Conservation (phyloP, 495 filamentous ascomycete genomes). For the Apiosordaria backusii region DNA sequence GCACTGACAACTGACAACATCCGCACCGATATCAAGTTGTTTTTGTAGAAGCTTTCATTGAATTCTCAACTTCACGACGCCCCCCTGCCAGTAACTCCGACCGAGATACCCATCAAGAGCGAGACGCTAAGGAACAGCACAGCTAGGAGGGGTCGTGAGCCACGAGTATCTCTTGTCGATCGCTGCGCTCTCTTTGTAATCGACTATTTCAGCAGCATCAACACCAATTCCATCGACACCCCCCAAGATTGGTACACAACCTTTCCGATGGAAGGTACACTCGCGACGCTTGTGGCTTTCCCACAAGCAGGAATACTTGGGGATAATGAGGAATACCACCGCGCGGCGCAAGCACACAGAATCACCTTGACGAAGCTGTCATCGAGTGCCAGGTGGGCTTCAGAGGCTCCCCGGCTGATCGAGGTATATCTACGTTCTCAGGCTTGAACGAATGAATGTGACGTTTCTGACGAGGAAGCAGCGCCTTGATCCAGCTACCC, state of each 20-base stretch:
- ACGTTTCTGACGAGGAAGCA: constrained; percentile 8
- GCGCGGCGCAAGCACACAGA: constrained; percentile 29
- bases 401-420: constrained; percentile 30
- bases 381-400: constrained; percentile 15
- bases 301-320: constrained; percentile 28
- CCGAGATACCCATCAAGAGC: background rate
- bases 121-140: background rate
- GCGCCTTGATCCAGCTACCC: constrained; percentile 37
- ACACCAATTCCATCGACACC: background rate
- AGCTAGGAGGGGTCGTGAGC: background rate
- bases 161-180: no score
- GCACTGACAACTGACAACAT: background rate
- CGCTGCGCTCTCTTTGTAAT: background rate
- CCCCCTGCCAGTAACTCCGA: background rate
- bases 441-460: background rate
- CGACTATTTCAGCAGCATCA: background rate
- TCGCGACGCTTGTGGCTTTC: constrained; percentile 39
- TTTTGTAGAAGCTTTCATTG: background rate
- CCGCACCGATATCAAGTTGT: background rate
- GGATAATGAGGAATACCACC: constrained; percentile 30
- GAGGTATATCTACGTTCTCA: constrained; percentile 21
- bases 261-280: constrained; percentile 36
- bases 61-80: background rate
- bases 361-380: constrained; percentile 31
- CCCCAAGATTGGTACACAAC: background rate